Conservation (phyloP, 164 flowering plant species). For the Euptelea pleiosperma region DNA sequence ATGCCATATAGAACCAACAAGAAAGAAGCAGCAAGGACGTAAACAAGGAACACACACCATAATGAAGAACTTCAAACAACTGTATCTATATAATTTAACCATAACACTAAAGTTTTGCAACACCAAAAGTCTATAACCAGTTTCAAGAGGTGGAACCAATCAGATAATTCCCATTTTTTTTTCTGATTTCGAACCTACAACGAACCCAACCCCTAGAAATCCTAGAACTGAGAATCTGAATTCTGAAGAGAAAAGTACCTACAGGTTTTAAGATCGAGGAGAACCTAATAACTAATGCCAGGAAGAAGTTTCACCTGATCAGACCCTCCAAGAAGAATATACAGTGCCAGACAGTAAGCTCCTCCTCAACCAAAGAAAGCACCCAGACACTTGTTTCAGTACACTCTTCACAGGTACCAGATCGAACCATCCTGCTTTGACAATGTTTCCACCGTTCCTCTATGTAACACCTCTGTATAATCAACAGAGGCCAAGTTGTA, state of each 20-base stretch:
- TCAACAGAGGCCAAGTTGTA: conserved; percentile 40
- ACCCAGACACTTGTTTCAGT: background rate
- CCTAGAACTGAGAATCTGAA: conserved; percentile 3
- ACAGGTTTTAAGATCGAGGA: background rate
- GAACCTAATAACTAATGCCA: background rate
- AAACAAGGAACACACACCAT: too few relatives aligned
- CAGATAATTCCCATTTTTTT: background rate
- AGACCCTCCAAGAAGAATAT: background rate
- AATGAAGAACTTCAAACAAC: too few relatives aligned
- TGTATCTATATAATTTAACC: conserved; percentile 8
- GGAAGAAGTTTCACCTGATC: conserved; percentile 12
- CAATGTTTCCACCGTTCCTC: conserved; percentile 27
- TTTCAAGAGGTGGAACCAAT: conserved; percentile 13
- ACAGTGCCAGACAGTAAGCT: background rate
- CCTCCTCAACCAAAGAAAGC: too few relatives aligned
- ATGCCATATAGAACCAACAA: too few relatives aligned
- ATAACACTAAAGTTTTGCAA: conserved; percentile 8
- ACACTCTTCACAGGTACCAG: conserved; percentile 41
- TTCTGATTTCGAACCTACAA: conserved; percentile 5
- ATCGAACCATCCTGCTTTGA: conserved; percentile 40
- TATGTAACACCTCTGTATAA: conserved; percentile 24
- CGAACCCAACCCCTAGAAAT: conserved; percentile 13
- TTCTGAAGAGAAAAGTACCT: conserved; percentile 6
- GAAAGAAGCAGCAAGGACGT: too few relatives aligned
- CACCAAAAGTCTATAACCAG: conserved; percentile 12